Evolutionary conservation across 352 stramenopile genomes (phyloP).

Genomic region (Elongisporangium senticosum): DNA sequence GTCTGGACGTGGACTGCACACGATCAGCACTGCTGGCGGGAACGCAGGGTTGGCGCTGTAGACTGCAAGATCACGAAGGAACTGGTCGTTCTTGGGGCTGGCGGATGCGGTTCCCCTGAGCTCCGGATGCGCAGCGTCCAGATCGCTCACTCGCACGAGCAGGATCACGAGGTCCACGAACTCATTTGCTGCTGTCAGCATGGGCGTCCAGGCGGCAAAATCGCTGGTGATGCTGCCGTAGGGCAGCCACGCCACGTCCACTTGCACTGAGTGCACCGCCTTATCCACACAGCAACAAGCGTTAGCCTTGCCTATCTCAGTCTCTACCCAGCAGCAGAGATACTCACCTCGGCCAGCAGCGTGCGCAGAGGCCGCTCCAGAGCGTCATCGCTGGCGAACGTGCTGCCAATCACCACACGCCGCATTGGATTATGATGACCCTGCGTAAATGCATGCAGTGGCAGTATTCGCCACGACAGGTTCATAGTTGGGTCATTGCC

Average conservation of each 20-base stretch:
- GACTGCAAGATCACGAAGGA: conserved; percentile 17
- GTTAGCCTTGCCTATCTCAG: conserved; percentile 4
- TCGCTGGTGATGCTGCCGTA: conserved; percentile 39
- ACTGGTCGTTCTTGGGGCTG: conserved; percentile 4
- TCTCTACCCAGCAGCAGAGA: conserved; percentile 1
- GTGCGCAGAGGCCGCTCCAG: conserved; percentile 44
- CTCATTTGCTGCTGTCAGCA: conserved; percentile 7
- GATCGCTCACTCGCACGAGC: conserved; percentile 53
- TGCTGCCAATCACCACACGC: conserved; percentile 41
- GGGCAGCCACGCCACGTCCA: conserved; percentile 44
- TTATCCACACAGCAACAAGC: conserved; percentile 11
- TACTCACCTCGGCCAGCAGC: conserved; percentile 42
- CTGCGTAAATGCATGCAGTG: neutral
- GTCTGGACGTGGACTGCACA: conserved; percentile 26
- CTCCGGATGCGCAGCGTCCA: conserved; percentile 50
- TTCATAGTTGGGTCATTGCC: neutral
- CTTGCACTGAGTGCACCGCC: conserved; percentile 18
- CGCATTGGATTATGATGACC: conserved; percentile 1
- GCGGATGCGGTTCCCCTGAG: conserved; percentile 10
- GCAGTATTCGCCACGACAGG: neutral
- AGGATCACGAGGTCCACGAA: conserved; percentile 42
- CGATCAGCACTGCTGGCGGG: conserved; percentile 26
- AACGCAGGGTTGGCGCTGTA: conserved; percentile 16
- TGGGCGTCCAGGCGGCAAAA: conserved; percentile 21
- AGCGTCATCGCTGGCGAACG: conserved; percentile 55